A percentile compares a stretch with the other conserved stretches of the same genome.
These are phyloP conservation scores for Metrosideros polymorpha DNA, from an alignment of 441 rosid genomes.

Conservation along the genomic window DNA sequence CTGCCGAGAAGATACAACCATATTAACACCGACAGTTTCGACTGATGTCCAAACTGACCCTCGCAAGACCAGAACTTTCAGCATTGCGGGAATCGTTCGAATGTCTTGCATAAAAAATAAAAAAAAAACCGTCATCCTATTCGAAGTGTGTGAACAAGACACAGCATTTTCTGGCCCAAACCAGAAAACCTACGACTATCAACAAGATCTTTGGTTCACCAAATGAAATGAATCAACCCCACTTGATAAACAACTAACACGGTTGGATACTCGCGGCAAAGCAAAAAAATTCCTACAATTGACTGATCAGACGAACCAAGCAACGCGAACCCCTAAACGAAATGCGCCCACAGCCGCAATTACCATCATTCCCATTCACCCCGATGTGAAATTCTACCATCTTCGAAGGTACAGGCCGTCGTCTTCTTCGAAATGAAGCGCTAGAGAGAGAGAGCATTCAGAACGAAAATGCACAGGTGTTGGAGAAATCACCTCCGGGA, in stretches of 20 bases:
- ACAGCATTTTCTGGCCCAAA: background rate
- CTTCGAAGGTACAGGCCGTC: background rate
- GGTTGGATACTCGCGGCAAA: background rate
- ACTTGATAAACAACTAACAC: too few species aligned
- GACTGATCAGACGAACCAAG: background rate
- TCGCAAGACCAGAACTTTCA: background rate
- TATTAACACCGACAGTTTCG: background rate
- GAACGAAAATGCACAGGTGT: background rate
- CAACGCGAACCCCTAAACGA: background rate
- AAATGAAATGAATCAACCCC: background rate
- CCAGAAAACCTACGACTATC: background rate
- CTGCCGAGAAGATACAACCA: slow-evolving; percentile 13
- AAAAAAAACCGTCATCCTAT: background rate
- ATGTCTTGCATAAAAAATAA: too few species aligned
- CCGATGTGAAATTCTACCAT: background rate
- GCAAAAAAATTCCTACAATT: background rate
- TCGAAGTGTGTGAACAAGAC: background rate
- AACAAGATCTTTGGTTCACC: background rate
- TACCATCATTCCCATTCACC: background rate
- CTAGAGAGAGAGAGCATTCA: background rate
- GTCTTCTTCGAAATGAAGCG: background rate
- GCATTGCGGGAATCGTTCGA: background rate
- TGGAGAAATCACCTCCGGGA: background rate
- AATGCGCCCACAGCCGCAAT: background rate
- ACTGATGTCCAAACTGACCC: background rate